Conservation (phyloP, 345 rosid species). For the Cardamine occulta region DNA sequence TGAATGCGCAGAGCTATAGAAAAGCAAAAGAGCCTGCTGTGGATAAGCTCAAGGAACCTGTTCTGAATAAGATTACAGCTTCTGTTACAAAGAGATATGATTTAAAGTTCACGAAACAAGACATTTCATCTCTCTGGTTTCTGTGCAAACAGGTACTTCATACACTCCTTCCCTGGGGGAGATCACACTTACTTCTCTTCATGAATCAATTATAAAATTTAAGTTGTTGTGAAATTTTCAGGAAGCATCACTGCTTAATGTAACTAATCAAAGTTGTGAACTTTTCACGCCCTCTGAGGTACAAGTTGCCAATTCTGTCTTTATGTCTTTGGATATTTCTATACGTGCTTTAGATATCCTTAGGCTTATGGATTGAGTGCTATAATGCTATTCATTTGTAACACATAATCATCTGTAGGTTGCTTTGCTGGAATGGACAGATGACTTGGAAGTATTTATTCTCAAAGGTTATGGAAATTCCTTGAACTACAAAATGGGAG, state of each 20-base stretch:
- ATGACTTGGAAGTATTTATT: constrained; percentile 80
- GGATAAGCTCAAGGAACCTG: constrained; percentile 79
- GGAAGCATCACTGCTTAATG: constrained; percentile 92
- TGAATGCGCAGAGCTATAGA: constrained; percentile 57
- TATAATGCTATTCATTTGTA: constrained; percentile 33
- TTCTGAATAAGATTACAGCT: constrained; percentile 69
- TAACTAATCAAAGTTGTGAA: constrained; percentile 82
- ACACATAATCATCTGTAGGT: constrained; percentile 50
- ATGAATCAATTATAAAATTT: background rate
- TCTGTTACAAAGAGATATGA: constrained; percentile 62
- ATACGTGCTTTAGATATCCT: background rate
- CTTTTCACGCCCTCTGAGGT: constrained; percentile 88
- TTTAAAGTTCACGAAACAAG: constrained; percentile 73
- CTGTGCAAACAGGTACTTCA: constrained; percentile 80
- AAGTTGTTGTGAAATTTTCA: constrained; percentile 39
- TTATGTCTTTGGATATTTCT: background rate
- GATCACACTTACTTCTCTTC: background rate
- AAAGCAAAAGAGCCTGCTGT: constrained; percentile 71
- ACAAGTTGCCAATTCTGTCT: constrained; percentile 20
- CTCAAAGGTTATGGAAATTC: constrained; percentile 89
- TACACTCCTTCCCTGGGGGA: background rate
- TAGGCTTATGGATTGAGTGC: background rate
- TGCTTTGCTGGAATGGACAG: constrained; percentile 94
- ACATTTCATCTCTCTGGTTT: constrained; percentile 87
- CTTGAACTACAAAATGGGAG: constrained; percentile 85